Evolutionary conservation across 371 early-diverging fungal species (phyloP), one percentile per base, ranked within the genome.

Genomic region (Mortierella sp.): DNA sequence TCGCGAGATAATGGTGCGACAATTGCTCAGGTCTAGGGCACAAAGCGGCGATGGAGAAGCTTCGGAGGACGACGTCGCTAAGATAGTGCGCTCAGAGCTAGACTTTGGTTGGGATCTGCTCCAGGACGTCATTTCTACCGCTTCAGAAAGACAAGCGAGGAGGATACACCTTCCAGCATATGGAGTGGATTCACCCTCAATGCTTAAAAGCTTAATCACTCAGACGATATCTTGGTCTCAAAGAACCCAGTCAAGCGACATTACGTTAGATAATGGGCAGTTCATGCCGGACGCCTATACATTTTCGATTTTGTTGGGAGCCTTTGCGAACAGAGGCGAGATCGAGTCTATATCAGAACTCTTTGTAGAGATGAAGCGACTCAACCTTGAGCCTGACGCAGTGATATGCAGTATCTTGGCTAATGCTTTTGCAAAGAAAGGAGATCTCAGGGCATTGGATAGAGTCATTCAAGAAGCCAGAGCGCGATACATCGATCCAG

Each of bases 401-500:
- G 68, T 61, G n/a, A 72, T 80, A 16, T 72, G 71, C 40, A 72
- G 48, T 22, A 74, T 75, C n/a, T 63, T 80, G 43, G 81, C 72
- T 15, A 74, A 71, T 28, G 81, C 81, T 5, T 75, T 80, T 63
- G 75, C 72, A 4, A 80, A 80, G 58, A 50, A 57, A 2, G 69
- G 75, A 4, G 75, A 80, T 38, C 66, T 80, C 59, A 70, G 58
- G 41, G 68, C 75, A 3, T 47, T 80, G 28, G 69, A 72, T 52
- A 71, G 75, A 22, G 66, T 80, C 13, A 45, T 72, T 10, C 69
- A 65, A 33, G 75, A 74, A 10, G 81, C 81, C 10, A 63, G 68
- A 32, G 13, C 33, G 16, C 67, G 72, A 7, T 52, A 68, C 8
- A 76, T 95, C 48, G 94, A 95, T 78, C 93, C 94, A 0, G 96